Base-by-base conservation (phyloP, 2,329 filamentous ascomycete genomes). In the Fusarium pseudograminearum region DNA sequence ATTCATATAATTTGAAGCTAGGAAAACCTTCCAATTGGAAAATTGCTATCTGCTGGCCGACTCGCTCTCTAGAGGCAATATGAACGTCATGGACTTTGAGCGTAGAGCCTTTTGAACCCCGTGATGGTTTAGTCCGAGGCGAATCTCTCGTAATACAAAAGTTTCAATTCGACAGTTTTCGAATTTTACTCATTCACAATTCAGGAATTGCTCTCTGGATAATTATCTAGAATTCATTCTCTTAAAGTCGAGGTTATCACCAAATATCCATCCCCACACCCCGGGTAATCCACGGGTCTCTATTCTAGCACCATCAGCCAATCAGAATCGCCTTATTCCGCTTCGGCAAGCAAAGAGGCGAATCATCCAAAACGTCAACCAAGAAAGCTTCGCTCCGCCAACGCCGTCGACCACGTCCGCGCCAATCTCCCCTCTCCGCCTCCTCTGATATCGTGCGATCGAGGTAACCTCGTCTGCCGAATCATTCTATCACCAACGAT, bases 401-500 rank as follows among this genome's bases (percentile, higher is more conserved):
- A 57, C 62, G 52, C 61, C 61, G 24, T 52, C 31, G 45, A 58
- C 67, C 52, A 60, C 67, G 41, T 59, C 61, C 55, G 48, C 42
- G 63, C 55, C 55, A 57, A 60, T 61, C 61, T 67, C 62, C 59
- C 67, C 64, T 65, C 70, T 55, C 59, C 50, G 36, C 8, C 52
- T 28, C 40, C 52, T 53, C 34, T 67, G 61, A 47, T 55, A 61
- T 69, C 33, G 58, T 61, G 65, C 71, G 53, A 63, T 61, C 70
- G 71, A 68, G 67, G 61, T 47, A 48, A 46, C 31, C 63, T 69
- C 64, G 57, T 69, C 67, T 60, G 53, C 57, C 61, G 61, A 66
- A 61, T 61, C 59, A 46, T 53, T 48, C 48, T 60, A 51, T 61
- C 41, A 33, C 44, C 58, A 76, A 77, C 74, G 69, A 86, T 86